Conservation (phyloP, 352 stramenopile species). For the Phytophthora lateralis region DNA sequence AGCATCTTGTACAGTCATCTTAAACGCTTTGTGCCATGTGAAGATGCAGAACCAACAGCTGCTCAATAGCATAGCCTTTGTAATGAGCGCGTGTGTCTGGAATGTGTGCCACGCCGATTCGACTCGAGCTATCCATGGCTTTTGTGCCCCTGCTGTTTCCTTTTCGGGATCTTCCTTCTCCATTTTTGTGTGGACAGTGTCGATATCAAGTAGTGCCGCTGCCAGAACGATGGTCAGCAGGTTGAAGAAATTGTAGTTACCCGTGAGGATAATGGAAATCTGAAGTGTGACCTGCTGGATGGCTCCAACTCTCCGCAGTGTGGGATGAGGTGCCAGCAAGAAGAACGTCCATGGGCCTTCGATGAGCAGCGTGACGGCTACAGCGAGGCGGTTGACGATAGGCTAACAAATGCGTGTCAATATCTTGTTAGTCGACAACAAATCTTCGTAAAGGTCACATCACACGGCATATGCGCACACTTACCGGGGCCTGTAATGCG, state of each 20-base stretch:
- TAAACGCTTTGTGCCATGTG: conserved; percentile 33
- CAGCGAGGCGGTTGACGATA: conserved; percentile 71
- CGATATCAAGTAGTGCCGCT: conserved; percentile 39
- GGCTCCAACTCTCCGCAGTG: conserved; percentile 58
- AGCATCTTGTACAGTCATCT: conserved; percentile 13
- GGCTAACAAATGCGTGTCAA: conserved; percentile 38
- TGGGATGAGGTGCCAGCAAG: conserved; percentile 69
- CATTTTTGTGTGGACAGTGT: conserved; percentile 1
- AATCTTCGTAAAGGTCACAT: neutral
- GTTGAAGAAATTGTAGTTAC: conserved; percentile 97
- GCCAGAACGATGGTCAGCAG: conserved; percentile 76
- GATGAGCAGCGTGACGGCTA: conserved; percentile 86
- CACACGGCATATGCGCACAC: conserved; percentile 3
- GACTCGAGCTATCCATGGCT: conserved; percentile 20
- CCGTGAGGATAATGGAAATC: conserved; percentile 85
- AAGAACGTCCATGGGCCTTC: conserved; percentile 90
- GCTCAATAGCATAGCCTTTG: conserved; percentile 3
- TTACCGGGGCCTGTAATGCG: conserved; percentile 77
- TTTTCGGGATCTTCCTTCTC: neutral
- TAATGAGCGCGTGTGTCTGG: conserved; percentile 21
- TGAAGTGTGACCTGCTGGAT: conserved; percentile 83
- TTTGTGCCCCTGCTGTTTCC: neutral
- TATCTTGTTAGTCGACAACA: conserved; percentile 4
- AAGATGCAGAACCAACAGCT: conserved; percentile 37
- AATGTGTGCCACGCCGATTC: conserved; percentile 31